These are phyloP conservation scores for Alternaria arborescens DNA, from an alignment of 2,329 filamentous ascomycete species.

Conservation along the genomic window DNA sequence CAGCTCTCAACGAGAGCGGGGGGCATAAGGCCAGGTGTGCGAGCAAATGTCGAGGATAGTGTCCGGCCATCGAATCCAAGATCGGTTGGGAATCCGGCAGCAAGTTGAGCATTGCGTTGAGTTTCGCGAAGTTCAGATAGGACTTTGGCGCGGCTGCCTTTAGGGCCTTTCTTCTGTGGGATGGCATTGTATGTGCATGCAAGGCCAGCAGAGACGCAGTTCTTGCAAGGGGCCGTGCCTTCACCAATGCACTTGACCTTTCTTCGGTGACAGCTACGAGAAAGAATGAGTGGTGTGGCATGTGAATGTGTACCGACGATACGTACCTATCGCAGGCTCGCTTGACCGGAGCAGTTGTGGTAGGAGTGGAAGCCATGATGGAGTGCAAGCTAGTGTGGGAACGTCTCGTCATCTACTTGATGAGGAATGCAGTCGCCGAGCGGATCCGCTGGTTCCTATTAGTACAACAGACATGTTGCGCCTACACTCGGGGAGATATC, in stretches of 20 bases:
- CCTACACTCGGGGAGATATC: conserved; percentile 32
- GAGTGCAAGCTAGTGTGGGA: conserved; percentile 7
- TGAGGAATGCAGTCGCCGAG: conserved; percentile 30
- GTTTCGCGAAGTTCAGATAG: conserved; percentile 68
- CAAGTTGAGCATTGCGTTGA: conserved; percentile 56
- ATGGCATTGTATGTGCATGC: conserved; percentile 72
- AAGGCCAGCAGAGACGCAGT: conserved; percentile 66
- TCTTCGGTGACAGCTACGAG: conserved; percentile 55
- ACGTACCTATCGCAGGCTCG: conserved; percentile 55
- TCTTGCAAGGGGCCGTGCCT: conserved; percentile 65
- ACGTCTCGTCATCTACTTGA: conserved; percentile 26
- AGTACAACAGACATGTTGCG: conserved; percentile 38
- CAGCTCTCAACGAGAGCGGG: conserved; percentile 62
- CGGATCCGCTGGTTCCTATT: conserved; percentile 37
- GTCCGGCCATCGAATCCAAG: conserved; percentile 53
- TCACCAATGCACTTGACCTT: conserved; percentile 63
- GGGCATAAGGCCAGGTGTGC: conserved; percentile 60
- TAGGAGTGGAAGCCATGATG: conserved; percentile 34
- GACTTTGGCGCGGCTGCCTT: conserved; percentile 68
- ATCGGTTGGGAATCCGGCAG: conserved; percentile 51
- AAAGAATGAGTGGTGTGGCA: conserved; percentile 19
- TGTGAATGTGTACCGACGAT: conserved; percentile 13
- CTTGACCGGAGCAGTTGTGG: conserved; percentile 50
- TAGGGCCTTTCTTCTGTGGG: conserved; percentile 70
- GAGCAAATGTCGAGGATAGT: conserved; percentile 55